phyloP scores from a whole-genome alignment of 805 yeast species.

The Cyberlindnera maritima region DNA sequence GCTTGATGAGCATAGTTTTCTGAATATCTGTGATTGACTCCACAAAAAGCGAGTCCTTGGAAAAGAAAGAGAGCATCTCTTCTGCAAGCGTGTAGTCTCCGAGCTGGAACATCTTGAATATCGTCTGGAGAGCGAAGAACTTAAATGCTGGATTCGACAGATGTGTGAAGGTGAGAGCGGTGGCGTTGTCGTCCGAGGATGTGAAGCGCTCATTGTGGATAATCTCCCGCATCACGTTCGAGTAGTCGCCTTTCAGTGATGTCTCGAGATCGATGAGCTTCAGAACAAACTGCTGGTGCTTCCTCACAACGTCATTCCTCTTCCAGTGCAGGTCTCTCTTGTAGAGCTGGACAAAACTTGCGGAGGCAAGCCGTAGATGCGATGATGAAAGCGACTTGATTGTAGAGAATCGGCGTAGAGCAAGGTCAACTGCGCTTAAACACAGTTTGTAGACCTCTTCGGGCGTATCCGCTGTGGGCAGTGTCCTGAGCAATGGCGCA shows the following conservation, averaged over 20 bases:
- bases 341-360: slow-evolving; percentile 25
- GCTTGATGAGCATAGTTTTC: slow-evolving; percentile 14
- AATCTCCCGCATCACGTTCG: slow-evolving; percentile 7
- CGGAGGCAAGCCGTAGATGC: slow-evolving; percentile 22
- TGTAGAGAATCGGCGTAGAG: slow-evolving; percentile 12
- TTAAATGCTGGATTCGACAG: slow-evolving; percentile 11
- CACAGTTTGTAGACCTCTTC: slow-evolving; percentile 22
- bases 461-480: slow-evolving; percentile 12
- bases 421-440: slow-evolving; percentile 22
- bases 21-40: slow-evolving; percentile 12
- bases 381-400: slow-evolving; percentile 18
- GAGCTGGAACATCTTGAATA: slow-evolving; percentile 23
- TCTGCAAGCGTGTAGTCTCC: slow-evolving; percentile 8
- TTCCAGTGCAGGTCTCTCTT: slow-evolving; percentile 10
- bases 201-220: slow-evolving; percentile 2
- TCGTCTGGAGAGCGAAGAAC: slow-evolving; percentile 22
- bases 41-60: slow-evolving; percentile 6
- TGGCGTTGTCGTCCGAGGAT: neutral
- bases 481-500: neutral
- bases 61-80: slow-evolving; percentile 13
- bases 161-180: slow-evolving; percentile 1
- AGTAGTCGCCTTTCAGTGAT: slow-evolving; percentile 8
- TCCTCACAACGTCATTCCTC: slow-evolving; percentile 12
- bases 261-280: slow-evolving; percentile 25
- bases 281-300: slow-evolving; percentile 23